phyloP scores from a whole-genome alignment of 306 rosid species.

The Erythrophleum fordii region DNA sequence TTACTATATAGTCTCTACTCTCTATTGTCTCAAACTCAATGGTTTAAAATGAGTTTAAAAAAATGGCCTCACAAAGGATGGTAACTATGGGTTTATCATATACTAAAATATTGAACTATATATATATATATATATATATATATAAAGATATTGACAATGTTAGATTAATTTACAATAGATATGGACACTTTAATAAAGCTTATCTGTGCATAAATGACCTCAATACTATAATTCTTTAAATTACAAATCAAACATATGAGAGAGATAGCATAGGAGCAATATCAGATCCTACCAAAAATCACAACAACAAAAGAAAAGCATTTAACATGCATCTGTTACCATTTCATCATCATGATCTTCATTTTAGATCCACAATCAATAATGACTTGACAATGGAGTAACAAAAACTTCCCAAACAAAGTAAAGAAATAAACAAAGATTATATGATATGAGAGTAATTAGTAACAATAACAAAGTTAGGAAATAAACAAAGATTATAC shows the following conservation, averaged over 20 bases:
- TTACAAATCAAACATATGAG: not conserved
- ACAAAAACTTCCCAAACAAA: not conserved
- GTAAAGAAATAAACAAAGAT: not conserved
- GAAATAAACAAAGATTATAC: too few relatives aligned
- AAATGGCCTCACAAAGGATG: not conserved
- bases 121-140: too few relatives aligned
- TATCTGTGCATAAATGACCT: not conserved
- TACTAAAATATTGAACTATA: not conserved
- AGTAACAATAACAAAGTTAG: too few relatives aligned
- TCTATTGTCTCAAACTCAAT: conserved; percentile 16
- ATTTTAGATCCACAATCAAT: not conserved
- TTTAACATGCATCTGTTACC: not conserved
- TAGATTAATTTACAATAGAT: conserved; percentile 6
- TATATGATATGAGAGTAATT: too few relatives aligned
- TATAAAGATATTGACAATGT: not conserved
- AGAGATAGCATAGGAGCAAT: not conserved
- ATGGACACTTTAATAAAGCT: not conserved
- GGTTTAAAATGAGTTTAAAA: not conserved
- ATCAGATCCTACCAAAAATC: conserved; percentile 2
- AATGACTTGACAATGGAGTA: not conserved
- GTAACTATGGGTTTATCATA: not conserved
- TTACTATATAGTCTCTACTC: not conserved
- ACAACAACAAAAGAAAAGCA: not conserved
- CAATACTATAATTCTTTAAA: not conserved
- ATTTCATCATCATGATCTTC: conserved; percentile 3